phyloP scores from a whole-genome alignment of 805 yeast species.

The Sugiyamaella floridensis region DNA sequence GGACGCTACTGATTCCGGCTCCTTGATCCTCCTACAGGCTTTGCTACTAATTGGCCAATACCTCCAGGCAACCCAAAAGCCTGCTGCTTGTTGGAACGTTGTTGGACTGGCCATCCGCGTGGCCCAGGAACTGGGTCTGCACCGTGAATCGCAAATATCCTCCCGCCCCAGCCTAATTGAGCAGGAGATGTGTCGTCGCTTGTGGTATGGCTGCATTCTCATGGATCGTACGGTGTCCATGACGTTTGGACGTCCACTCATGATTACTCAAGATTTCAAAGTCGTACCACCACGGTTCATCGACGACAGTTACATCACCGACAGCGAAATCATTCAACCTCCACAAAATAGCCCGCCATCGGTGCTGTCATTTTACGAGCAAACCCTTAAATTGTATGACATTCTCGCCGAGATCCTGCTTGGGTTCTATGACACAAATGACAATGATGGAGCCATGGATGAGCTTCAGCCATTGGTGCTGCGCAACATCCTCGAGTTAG shows the following conservation, averaged over 20 bases:
- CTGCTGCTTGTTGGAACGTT: constrained; percentile 38
- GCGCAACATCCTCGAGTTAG: constrained; percentile 6
- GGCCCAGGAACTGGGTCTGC: constrained; percentile 39
- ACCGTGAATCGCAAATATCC: constrained; percentile 20
- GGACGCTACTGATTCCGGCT: constrained; percentile 20
- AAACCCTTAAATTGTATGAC: constrained; percentile 20
- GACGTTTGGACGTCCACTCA: constrained; percentile 27
- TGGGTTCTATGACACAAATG: constrained; percentile 11
- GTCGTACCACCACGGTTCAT: constrained; percentile 19
- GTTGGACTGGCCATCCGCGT: constrained; percentile 39
- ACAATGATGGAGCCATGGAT: neutral
- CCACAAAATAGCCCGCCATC: constrained; percentile 15
- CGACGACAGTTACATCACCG: constrained; percentile 22
- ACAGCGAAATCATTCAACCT: constrained; percentile 10
- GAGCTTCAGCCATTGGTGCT: neutral
- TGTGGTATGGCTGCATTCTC: constrained; percentile 28
- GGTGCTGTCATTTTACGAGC: constrained; percentile 17
- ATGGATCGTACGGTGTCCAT: constrained; percentile 25
- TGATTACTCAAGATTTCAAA: constrained; percentile 18
- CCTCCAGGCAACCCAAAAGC: constrained; percentile 25
- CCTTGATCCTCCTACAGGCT: constrained; percentile 24
- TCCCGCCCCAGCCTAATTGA: constrained; percentile 18
- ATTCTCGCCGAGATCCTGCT: constrained; percentile 21
- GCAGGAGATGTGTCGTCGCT: constrained; percentile 22
- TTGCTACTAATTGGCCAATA: constrained; percentile 24